A percentile compares a stretch with the other conserved stretches of the same genome.
Evolutionary conservation across 805 yeast genomes (phyloP).

Genomic region (Kazachstania kunashirensis): DNA sequence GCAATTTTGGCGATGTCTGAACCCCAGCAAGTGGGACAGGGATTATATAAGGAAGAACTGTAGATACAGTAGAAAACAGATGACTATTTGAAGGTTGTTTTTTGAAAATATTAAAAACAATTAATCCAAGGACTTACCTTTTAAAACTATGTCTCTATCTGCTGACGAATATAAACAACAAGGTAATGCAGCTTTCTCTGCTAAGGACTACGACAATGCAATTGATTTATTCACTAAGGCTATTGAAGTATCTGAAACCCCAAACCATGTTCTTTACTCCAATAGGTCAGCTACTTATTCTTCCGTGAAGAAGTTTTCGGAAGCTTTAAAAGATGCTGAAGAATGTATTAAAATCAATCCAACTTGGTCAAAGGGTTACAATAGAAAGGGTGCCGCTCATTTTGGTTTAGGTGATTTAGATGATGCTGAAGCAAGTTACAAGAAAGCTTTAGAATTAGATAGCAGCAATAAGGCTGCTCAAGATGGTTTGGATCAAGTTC

Average conservation of each 20-base stretch:
- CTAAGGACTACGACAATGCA: slow-evolving; percentile 76
- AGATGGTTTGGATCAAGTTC: slow-evolving; percentile 66
- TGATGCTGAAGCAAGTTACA: slow-evolving; percentile 60
- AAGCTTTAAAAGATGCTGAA: slow-evolving; percentile 79
- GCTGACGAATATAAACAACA: slow-evolving; percentile 78
- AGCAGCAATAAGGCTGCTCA: slow-evolving; percentile 76
- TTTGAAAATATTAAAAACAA: too few relatives aligned
- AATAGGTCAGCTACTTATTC: slow-evolving; percentile 91
- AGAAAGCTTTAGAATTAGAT: slow-evolving; percentile 74
- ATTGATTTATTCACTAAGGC: slow-evolving; percentile 77
- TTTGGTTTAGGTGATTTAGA: slow-evolving; percentile 77
- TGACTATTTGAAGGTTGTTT: too few relatives aligned
- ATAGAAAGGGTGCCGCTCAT: slow-evolving; percentile 87
- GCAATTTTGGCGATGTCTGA: too few relatives aligned
- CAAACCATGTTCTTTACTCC: slow-evolving; percentile 88
- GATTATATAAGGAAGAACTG: too few relatives aligned
- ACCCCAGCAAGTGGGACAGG: too few relatives aligned
- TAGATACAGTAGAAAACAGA: too few relatives aligned
- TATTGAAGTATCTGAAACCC: slow-evolving; percentile 67
- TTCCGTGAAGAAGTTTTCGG: slow-evolving; percentile 58
- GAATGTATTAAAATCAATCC: slow-evolving; percentile 74
- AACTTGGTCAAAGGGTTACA: slow-evolving; percentile 91
- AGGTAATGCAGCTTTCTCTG: slow-evolving; percentile 88
- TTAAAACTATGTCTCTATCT: slow-evolving; percentile 16
- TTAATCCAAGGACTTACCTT: too few relatives aligned